Evolutionary conservation across 495 filamentous ascomycete genomes (phyloP).

Genomic region (Xylaria longipes): DNA sequence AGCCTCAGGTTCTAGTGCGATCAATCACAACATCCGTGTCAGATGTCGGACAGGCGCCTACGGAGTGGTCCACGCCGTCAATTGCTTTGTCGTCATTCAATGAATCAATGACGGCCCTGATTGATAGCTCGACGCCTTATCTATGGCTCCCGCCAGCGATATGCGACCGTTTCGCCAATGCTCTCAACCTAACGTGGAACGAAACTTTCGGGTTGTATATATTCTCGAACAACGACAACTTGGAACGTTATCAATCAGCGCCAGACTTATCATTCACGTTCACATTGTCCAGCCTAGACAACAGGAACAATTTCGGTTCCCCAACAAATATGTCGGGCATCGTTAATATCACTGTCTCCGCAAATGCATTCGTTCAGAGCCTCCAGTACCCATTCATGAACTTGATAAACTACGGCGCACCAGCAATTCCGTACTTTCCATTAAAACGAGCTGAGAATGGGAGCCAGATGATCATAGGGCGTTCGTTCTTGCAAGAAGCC

Average conservation of each 20-base stretch:
- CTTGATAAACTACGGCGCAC: conserved; percentile 49
- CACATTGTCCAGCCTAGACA: conserved; percentile 58
- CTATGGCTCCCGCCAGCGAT: conserved; percentile 68
- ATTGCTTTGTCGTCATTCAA: conserved; percentile 49
- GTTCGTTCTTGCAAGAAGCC: conserved; percentile 72
- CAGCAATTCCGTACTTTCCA: conserved; percentile 66
- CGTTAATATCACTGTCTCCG: conserved; percentile 68
- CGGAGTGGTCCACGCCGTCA: conserved; percentile 48
- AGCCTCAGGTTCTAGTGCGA: conserved; percentile 61
- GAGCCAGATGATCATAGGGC: conserved; percentile 69
- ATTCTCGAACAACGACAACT: conserved; percentile 41
- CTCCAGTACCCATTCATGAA: conserved; percentile 63
- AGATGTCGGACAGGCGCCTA: conserved; percentile 44
- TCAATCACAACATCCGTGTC: conserved; percentile 60
- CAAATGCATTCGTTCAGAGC: conserved; percentile 67
- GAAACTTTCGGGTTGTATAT: conserved; percentile 52
- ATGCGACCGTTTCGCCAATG: conserved; percentile 67
- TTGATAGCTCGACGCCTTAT: conserved; percentile 72
- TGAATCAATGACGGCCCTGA: conserved; percentile 58
- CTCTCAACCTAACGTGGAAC: conserved; percentile 65
- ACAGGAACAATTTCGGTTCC: conserved; percentile 49
- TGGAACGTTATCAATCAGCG: conserved; percentile 48
- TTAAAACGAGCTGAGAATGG: conserved; percentile 56
- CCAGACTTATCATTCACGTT: conserved; percentile 64
- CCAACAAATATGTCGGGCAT: conserved; percentile 52